phyloP scores from a whole-genome alignment of 1,139 yeast species.

The Saccharomyces hybrid region DNA sequence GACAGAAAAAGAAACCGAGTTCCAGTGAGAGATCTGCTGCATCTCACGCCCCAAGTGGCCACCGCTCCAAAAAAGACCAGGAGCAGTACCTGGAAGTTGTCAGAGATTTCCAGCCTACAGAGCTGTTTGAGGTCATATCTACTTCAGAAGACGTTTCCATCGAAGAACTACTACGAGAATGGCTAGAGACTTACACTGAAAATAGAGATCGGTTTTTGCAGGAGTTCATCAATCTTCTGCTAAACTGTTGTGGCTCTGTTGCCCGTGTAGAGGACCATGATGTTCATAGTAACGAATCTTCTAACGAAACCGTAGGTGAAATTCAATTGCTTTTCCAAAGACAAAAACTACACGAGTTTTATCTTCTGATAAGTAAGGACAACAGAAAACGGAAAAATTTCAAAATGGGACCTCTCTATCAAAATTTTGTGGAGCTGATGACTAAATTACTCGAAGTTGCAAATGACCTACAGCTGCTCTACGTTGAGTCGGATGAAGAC shows the following conservation, averaged over 20 bases:
- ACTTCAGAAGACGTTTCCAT: conserved; percentile 46
- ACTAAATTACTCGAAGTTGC: conserved; percentile 43
- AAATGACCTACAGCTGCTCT: conserved; percentile 59
- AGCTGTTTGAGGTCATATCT: conserved; percentile 47
- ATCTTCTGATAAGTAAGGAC: conserved; percentile 49
- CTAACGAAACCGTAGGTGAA: conserved; percentile 64
- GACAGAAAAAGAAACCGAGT: background rate
- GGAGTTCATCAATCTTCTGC: conserved; percentile 56
- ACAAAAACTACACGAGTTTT: conserved; percentile 67
- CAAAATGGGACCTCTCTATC: conserved; percentile 40
- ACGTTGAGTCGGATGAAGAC: conserved; percentile 35
- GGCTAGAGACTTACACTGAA: conserved; percentile 53
- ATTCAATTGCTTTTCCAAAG: conserved; percentile 54
- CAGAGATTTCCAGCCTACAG: conserved; percentile 44
- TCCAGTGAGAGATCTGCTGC: background rate
- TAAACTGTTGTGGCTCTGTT: conserved; percentile 64
- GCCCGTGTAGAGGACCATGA: conserved; percentile 69
- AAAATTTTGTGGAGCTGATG: conserved; percentile 50
- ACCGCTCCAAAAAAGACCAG: conserved; percentile 18
- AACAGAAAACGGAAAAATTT: conserved; percentile 32
- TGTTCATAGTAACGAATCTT: conserved; percentile 63
- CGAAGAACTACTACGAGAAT: conserved; percentile 55
- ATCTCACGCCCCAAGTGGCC: conserved; percentile 1
- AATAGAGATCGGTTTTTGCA: conserved; percentile 45
- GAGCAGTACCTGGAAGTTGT: conserved; percentile 26